These are phyloP conservation scores for Penicillium cataractarum DNA, from an alignment of 495 filamentous ascomycete species.

Conservation along the genomic window DNA sequence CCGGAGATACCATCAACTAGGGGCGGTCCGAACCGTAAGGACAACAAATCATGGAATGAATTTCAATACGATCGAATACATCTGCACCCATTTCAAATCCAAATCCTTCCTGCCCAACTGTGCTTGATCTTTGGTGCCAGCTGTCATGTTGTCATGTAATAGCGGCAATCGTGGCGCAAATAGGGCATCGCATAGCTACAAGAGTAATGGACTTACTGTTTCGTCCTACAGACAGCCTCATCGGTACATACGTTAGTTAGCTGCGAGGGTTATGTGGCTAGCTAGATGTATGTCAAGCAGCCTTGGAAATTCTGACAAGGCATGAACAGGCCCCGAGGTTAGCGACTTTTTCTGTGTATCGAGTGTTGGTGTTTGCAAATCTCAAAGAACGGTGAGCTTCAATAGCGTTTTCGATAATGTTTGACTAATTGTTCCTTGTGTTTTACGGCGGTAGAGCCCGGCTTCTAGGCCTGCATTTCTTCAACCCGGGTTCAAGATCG, in stretches of 20 bases:
- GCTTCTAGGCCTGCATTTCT: conserved; percentile 1
- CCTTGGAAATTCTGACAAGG: too few relatives aligned
- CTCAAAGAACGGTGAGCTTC: not conserved
- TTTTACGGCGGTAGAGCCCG: not conserved
- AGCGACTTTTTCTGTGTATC: too few relatives aligned
- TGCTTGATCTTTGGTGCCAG: not conserved
- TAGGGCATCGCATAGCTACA: too few relatives aligned
- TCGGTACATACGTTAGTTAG: too few relatives aligned
- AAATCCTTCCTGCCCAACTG: not conserved
- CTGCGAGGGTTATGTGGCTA: not conserved
- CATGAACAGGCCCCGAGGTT: too few relatives aligned
- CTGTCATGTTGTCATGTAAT: not conserved
- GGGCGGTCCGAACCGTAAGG: not conserved
- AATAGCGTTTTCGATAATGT: not conserved
- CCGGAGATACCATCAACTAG: too few relatives aligned
- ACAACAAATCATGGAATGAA: not conserved
- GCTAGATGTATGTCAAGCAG: not conserved
- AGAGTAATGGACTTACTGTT: too few relatives aligned
- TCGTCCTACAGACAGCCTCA: too few relatives aligned
- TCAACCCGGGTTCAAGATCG: not conserved
- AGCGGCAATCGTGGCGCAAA: not conserved
- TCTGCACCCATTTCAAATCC: not conserved
- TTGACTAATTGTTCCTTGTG: not conserved
- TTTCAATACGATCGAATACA: not conserved
- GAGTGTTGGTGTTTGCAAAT: not conserved